phyloP scores from a whole-genome alignment of 2,329 filamentous ascomycete species.

The Venturia oleaginea region DNA sequence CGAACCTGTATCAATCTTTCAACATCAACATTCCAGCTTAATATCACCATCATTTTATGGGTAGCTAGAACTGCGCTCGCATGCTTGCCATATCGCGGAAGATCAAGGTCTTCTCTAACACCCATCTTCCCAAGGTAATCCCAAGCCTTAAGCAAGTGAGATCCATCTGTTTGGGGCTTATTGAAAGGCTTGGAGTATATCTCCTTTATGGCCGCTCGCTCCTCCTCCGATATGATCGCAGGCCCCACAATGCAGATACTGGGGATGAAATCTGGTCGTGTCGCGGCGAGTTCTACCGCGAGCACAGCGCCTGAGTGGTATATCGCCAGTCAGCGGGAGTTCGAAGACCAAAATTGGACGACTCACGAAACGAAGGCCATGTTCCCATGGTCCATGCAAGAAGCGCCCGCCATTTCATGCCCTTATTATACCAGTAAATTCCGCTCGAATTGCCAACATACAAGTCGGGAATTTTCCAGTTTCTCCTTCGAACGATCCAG shows the following conservation, averaged over 20 bases:
- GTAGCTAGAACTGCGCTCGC: neutral
- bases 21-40: too few relatives aligned
- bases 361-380: conserved; percentile 13
- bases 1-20: neutral
- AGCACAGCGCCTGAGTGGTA: conserved; percentile 14
- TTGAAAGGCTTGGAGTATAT: conserved; percentile 13
- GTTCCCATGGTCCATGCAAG: conserved; percentile 11
- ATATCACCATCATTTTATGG: too few relatives aligned
- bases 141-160: conserved; percentile 14
- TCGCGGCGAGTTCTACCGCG: conserved; percentile 8
- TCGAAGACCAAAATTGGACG: neutral
- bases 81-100: conserved; percentile 12
- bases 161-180: conserved; percentile 2
- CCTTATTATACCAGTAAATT: conserved; percentile 14
- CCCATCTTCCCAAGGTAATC: conserved; percentile 14
- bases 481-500: conserved; percentile 16
- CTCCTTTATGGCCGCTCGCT: conserved; percentile 13
- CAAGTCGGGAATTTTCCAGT: conserved; percentile 17
- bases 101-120: conserved; percentile 6
- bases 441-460: conserved; percentile 15
- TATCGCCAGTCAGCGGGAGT: neutral
- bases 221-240: conserved; percentile 10
- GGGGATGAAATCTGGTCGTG: conserved; percentile 5
- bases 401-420: conserved; percentile 15
- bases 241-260: conserved; percentile 13